These are phyloP conservation scores for Fusarium austroafricanum DNA, from an alignment of 2,329 filamentous ascomycete species.

Conservation along the genomic window DNA sequence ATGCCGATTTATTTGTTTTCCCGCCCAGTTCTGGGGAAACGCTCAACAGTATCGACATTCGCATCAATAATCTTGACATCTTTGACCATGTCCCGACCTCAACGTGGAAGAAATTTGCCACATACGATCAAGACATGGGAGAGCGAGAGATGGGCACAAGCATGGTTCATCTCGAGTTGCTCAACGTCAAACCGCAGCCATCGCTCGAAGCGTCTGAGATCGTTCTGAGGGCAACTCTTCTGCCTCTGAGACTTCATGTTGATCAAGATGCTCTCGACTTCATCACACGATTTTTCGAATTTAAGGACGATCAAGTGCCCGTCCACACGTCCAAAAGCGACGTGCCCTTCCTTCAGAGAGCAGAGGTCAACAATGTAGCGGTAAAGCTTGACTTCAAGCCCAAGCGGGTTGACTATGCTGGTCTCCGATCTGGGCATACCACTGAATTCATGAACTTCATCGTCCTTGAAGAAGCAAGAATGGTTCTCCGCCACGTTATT, in stretches of 20 bases:
- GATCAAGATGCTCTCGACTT: slow-evolving; percentile 98
- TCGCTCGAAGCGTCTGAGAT: slow-evolving; percentile 90
- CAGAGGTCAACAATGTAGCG: slow-evolving; percentile 85
- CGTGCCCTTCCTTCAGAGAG: slow-evolving; percentile 86
- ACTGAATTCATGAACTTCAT: slow-evolving; percentile 99
- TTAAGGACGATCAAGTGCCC: slow-evolving; percentile 80
- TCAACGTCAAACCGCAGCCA: slow-evolving; percentile 87
- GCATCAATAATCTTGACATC: slow-evolving; percentile 85
- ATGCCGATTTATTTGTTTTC: slow-evolving; percentile 84
- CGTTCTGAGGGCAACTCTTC: slow-evolving; percentile 79
- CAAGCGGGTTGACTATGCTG: slow-evolving; percentile 95
- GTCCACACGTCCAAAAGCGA: slow-evolving; percentile 73
- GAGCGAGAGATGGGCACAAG: slow-evolving; percentile 85
- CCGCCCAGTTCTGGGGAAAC: slow-evolving; percentile 82
- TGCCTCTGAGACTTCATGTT: slow-evolving; percentile 91
- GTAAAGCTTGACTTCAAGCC: slow-evolving; percentile 96
- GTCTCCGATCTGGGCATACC: slow-evolving; percentile 90
- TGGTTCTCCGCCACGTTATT: slow-evolving; percentile 88
- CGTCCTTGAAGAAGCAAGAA: slow-evolving; percentile 86
- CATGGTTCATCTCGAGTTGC: slow-evolving; percentile 90
- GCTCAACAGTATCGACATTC: slow-evolving; percentile 86
- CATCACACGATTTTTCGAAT: slow-evolving; percentile 96
- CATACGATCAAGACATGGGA: slow-evolving; percentile 89
- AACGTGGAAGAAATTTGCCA: slow-evolving; percentile 98
- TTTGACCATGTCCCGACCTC: slow-evolving; percentile 95